A percentile compares a stretch with the other conserved stretches of the same genome.
These are phyloP conservation scores for Aurinia saxatilis DNA, from an alignment of 345 rosid species.

Conservation along the genomic window DNA sequence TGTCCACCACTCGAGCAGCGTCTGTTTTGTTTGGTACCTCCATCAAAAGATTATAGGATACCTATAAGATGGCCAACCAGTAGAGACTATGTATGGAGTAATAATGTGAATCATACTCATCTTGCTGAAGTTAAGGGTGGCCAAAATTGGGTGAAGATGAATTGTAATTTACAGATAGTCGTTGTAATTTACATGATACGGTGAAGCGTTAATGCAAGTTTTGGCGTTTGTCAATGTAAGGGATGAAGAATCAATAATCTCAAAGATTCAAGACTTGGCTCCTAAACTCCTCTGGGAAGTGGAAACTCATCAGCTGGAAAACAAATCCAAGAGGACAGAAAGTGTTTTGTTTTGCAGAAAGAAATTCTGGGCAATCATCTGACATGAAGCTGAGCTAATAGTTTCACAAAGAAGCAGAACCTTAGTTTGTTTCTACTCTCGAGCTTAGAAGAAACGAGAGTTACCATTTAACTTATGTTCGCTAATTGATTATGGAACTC, in stretches of 20 bases:
- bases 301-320: slow-evolving; percentile 42
- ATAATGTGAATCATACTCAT: slow-evolving; percentile 88
- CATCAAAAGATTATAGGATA: slow-evolving; percentile 72
- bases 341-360: slow-evolving; percentile 69
- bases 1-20: slow-evolving; percentile 75
- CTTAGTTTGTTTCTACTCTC: background rate
- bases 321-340: slow-evolving; percentile 55
- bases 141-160: slow-evolving; percentile 97
- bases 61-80: slow-evolving; percentile 90
- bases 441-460: background rate
- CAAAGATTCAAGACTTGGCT: slow-evolving; percentile 54
- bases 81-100: slow-evolving; percentile 84
- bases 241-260: slow-evolving; percentile 51
- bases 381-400: too few relatives aligned
- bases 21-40: slow-evolving; percentile 86
- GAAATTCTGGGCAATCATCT: slow-evolving; percentile 76
- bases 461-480: background rate
- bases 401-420: too few relatives aligned
- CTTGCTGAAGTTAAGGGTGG: slow-evolving; percentile 91
- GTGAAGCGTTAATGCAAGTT: background rate
- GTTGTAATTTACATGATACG: too few relatives aligned
- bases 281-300: slow-evolving; percentile 86
- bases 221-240: slow-evolving; percentile 45
- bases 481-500: background rate
- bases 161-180: too few relatives aligned